phyloP scores from a whole-genome alignment of 192 early-diverging fungal genomes.

The Geranomyces michiganensis region DNA sequence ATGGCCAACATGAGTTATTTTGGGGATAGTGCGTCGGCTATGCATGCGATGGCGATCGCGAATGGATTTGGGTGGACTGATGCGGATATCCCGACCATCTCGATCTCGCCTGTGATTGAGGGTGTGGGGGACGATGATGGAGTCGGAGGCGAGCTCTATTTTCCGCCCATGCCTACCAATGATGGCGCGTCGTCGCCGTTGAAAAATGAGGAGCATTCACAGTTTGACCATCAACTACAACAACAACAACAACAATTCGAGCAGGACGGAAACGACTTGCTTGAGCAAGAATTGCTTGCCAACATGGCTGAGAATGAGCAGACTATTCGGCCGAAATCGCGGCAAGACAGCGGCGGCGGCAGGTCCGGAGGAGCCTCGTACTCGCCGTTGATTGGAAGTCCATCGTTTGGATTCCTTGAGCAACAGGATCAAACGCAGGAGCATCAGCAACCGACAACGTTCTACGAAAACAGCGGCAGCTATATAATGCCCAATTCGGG shows the following conservation, averaged over 20 bases:
- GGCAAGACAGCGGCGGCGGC: no score
- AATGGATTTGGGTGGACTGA: neutral
- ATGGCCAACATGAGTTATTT: neutral
- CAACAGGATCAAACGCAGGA: no score
- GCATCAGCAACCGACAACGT: no score
- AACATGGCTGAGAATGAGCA: neutral
- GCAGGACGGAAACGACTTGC: neutral
- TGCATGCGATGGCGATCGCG: neutral
- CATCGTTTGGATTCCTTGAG: neutral
- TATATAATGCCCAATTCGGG: no score
- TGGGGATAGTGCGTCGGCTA: neutral
- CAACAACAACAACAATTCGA: neutral
- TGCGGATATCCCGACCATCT: constrained; percentile 9
- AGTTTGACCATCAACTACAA: neutral
- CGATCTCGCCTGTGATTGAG: constrained; percentile 10
- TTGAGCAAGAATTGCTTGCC: neutral
- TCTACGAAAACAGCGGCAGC: no score
- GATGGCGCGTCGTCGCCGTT: neutral
- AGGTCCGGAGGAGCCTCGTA: no score
- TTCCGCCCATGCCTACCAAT: neutral
- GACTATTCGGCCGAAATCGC: neutral
- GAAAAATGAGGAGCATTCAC: neutral
- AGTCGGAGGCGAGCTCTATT: neutral
- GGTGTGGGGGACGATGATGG: neutral
- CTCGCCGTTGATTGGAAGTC: neutral